Conservation (phyloP, 1,284 basidiomycete genomes). For the Ceratobasidium sp. region DNA sequence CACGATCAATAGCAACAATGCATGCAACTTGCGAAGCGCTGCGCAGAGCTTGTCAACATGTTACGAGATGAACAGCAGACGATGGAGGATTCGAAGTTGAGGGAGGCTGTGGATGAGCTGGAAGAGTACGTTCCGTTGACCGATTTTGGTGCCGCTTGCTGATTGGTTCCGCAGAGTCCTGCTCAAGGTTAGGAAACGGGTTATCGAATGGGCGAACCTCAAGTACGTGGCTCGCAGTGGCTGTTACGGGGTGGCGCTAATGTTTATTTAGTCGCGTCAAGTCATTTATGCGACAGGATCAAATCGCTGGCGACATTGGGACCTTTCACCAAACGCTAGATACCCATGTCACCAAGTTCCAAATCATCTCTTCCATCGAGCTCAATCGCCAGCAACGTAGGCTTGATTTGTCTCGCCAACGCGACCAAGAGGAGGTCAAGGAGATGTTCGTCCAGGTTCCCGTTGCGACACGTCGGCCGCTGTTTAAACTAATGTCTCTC, state of each 20-base stretch:
- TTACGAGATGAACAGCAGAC: not conserved
- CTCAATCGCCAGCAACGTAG: slow-evolving; percentile 19
- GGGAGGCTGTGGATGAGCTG: slow-evolving; percentile 28
- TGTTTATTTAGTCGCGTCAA: not conserved
- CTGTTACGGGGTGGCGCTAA: not conserved
- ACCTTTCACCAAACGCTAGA: slow-evolving; percentile 14
- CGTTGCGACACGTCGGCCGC: not conserved
- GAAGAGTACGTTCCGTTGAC: slow-evolving; percentile 13
- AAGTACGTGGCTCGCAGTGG: not conserved
- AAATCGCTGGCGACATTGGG: slow-evolving; percentile 4
- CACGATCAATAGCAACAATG: slow-evolving; percentile 17
- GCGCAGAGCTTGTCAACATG: slow-evolving; percentile 10
- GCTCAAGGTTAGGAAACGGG: not conserved
- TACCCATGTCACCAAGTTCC: not conserved
- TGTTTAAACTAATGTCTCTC: not conserved
- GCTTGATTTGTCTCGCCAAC: slow-evolving; percentile 16
- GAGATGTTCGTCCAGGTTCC: slow-evolving; percentile 25
- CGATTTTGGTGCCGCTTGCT: not conserved
- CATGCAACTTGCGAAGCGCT: slow-evolving; percentile 5
- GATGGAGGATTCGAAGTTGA: slow-evolving; percentile 11
- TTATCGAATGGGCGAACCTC: slow-evolving; percentile 8
- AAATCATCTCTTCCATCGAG: slow-evolving; percentile 27
- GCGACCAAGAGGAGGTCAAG: slow-evolving; percentile 21
- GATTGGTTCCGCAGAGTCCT: not conserved
- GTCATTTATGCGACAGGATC: slow-evolving; percentile 17